phyloP scores from a whole-genome alignment of 176 grass and related monocot genomes.

The Oryza rufipogon region DNA sequence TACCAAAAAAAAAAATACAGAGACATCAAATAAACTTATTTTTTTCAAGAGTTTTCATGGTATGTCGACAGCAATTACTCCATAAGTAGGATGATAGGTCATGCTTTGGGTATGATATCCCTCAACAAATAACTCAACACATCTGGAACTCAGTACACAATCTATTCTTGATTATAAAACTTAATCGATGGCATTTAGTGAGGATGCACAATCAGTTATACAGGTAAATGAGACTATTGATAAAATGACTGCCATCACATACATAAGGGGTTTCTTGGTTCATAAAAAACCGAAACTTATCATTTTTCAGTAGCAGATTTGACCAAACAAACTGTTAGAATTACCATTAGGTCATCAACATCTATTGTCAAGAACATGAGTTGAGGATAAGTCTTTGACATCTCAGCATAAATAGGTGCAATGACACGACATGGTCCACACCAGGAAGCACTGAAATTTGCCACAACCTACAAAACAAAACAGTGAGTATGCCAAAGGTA shows the following conservation, averaged over 20 bases:
- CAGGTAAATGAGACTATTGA: not conserved
- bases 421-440: slow-evolving; percentile 81
- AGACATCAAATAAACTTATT: not conserved
- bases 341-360: slow-evolving; percentile 82
- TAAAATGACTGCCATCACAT: not conserved
- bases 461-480: slow-evolving; percentile 60
- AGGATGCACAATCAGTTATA: no score
- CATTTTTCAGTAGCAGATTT: not conserved
- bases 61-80: not conserved
- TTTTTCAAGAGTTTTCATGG: not conserved
- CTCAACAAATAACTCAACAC: not conserved
- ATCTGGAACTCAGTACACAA: not conserved
- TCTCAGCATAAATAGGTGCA: slow-evolving; percentile 67
- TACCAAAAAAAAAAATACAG: not conserved
- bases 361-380: slow-evolving; percentile 81
- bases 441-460: slow-evolving; percentile 87
- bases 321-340: not conserved
- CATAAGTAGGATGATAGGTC: not conserved
- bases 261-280: not conserved
- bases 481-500: not conserved
- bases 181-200: not conserved
- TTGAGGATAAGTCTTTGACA: slow-evolving; percentile 82
- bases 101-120: not conserved
- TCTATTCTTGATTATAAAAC: not conserved
- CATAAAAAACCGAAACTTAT: not conserved